Evolutionary conservation across 169 alveolate species (phyloP).

Genomic region (Eimeria zaria): DNA sequence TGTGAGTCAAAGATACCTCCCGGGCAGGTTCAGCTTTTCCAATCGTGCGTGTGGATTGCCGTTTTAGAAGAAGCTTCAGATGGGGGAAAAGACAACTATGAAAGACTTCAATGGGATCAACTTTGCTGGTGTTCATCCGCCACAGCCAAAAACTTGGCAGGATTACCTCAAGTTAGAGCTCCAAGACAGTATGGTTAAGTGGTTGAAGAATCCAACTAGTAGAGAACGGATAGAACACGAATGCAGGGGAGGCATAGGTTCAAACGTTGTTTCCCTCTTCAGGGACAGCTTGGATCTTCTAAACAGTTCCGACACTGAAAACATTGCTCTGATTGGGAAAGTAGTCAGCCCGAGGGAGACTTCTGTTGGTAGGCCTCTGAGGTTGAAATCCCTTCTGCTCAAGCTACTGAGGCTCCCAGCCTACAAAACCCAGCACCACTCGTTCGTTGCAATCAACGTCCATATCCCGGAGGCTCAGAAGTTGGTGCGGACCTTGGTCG

Average conservation of each 20-base stretch:
- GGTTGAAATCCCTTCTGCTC: not conserved
- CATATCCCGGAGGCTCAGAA: conserved; percentile 27
- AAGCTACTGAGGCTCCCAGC: conserved; percentile 36
- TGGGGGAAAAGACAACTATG: conserved; percentile 8
- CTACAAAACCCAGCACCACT: conserved; percentile 64
- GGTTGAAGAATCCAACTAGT: conserved; percentile 16
- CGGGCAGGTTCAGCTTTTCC: not conserved
- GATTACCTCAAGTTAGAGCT: conserved; percentile 53
- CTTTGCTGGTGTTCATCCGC: conserved; percentile 33
- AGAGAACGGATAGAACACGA: conserved; percentile 27
- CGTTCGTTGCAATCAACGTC: conserved; percentile 42
- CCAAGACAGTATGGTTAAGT: not conserved
- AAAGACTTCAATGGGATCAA: conserved; percentile 20
- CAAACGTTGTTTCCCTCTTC: conserved; percentile 21
- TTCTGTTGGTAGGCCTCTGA: conserved; percentile 25
- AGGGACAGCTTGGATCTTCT: conserved; percentile 69
- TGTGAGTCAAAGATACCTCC: not conserved
- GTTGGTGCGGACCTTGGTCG: conserved; percentile 29
- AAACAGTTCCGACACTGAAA: conserved; percentile 50
- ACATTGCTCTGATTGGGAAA: conserved; percentile 51
- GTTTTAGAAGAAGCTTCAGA: conserved; percentile 29
- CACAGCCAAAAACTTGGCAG: conserved; percentile 59
- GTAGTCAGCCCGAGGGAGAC: conserved; percentile 57
- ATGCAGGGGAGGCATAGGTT: conserved; percentile 63
- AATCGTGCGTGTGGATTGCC: not conserved